Conservation (phyloP, 2,329 filamentous ascomycete genomes). For the Boeremia lycopersici region DNA sequence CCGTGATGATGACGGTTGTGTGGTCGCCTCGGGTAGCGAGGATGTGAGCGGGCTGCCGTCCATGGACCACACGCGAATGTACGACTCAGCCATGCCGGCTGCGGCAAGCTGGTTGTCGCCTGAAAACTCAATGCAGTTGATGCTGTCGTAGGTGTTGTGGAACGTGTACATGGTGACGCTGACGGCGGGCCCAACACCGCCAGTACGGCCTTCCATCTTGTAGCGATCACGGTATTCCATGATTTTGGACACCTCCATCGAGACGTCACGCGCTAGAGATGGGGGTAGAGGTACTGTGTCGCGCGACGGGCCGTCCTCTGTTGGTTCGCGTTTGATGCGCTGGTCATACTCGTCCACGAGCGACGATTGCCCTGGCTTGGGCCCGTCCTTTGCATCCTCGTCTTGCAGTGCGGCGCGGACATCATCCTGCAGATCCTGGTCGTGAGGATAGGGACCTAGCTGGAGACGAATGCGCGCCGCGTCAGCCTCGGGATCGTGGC, state of each 20-base stretch:
- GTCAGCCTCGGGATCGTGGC: slow-evolving; percentile 63
- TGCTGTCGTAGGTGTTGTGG: slow-evolving; percentile 91
- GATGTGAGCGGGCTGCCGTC: slow-evolving; percentile 82
- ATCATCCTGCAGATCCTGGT: slow-evolving; percentile 80
- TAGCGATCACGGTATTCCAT: slow-evolving; percentile 93
- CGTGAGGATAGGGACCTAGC: slow-evolving; percentile 83
- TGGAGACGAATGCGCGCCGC: slow-evolving; percentile 63
- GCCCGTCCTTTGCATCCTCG: slow-evolving; percentile 78
- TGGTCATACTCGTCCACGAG: slow-evolving; percentile 88
- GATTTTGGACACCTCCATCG: slow-evolving; percentile 92
- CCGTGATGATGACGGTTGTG: slow-evolving; percentile 71
- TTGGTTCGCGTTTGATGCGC: slow-evolving; percentile 87
- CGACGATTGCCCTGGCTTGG: slow-evolving; percentile 70
- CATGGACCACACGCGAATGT: slow-evolving; percentile 92
- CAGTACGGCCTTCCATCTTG: slow-evolving; percentile 81
- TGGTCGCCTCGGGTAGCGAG: slow-evolving; percentile 58
- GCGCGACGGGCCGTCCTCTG: slow-evolving; percentile 78
- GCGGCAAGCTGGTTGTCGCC: slow-evolving; percentile 87
- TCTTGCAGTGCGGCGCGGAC: slow-evolving; percentile 86
- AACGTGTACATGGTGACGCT: slow-evolving; percentile 98
- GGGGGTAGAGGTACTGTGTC: slow-evolving; percentile 84
- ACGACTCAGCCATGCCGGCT: slow-evolving; percentile 89
- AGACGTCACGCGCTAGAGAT: slow-evolving; percentile 85
- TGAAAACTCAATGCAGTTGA: slow-evolving; percentile 95
- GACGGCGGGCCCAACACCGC: slow-evolving; percentile 80